Conservation (phyloP, 2,329 filamentous ascomycete species). For the Phialemonium atrogriseum region DNA sequence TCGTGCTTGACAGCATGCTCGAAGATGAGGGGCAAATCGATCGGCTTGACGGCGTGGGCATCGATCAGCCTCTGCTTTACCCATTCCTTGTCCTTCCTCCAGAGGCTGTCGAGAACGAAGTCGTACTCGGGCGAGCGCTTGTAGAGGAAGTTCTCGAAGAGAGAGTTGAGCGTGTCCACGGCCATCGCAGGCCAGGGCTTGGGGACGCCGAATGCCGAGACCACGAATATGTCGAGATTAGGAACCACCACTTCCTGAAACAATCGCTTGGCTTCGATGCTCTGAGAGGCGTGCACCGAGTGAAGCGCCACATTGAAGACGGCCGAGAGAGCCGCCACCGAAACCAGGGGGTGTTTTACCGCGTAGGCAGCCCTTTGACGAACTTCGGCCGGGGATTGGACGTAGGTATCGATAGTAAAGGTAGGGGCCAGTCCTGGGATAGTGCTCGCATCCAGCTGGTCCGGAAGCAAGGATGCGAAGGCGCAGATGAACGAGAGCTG, state of each 20-base stretch:
- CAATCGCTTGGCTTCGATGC: conserved; percentile 53
- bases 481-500: conserved; percentile 91
- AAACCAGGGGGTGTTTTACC: conserved; percentile 79
- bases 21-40: conserved; percentile 60
- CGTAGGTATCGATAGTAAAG: conserved; percentile 56
- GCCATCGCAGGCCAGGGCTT: conserved; percentile 71
- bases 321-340: conserved; percentile 69
- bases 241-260: conserved; percentile 62
- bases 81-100: conserved; percentile 85
- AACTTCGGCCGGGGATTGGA: conserved; percentile 38
- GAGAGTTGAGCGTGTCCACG: conserved; percentile 63
- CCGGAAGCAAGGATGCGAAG: conserved; percentile 66
- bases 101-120: conserved; percentile 85
- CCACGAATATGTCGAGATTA: conserved; percentile 71
- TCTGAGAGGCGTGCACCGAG: conserved; percentile 52
- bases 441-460: conserved; percentile 73
- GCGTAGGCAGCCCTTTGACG: conserved; percentile 50
- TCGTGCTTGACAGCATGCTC: conserved; percentile 73
- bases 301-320: conserved; percentile 59
- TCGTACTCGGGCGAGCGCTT: conserved; percentile 72
- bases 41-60: conserved; percentile 61
- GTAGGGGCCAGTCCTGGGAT: conserved; percentile 76
- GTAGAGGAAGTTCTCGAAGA: conserved; percentile 77
- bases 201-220: conserved; percentile 68
- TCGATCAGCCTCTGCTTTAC: conserved; percentile 74